A percentile compares a stretch with the other conserved stretches of the same genome.
These are phyloP conservation scores for Leptographium radiaticola DNA, from an alignment of 2,329 filamentous ascomycete species.

Conservation along the genomic window DNA sequence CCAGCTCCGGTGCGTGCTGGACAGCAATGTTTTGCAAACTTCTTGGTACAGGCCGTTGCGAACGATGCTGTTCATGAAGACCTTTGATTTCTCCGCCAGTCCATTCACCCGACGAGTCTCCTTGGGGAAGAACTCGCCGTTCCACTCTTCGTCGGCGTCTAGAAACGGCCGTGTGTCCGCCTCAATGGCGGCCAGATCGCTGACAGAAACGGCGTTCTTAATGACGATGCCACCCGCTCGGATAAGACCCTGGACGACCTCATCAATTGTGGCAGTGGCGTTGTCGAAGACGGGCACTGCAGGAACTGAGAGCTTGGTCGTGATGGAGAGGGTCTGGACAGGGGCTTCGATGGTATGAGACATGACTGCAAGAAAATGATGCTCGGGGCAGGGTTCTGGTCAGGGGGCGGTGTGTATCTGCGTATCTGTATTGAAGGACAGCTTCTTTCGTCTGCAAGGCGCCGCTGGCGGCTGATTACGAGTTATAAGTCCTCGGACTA, in stretches of 20 bases:
- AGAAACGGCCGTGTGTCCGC: not conserved
- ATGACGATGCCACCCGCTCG: not conserved
- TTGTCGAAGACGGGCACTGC: not conserved
- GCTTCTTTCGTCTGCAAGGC: not conserved
- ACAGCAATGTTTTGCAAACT: not conserved
- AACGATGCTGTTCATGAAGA: not conserved
- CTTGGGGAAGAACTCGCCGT: conserved; percentile 1
- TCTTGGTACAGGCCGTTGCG: conserved; percentile 1
- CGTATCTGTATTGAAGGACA: not conserved
- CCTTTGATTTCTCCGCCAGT: not conserved
- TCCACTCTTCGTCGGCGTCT: not conserved
- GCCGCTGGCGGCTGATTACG: not conserved
- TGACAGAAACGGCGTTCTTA: not conserved
- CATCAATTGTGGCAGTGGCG: not conserved
- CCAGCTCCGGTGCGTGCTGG: not conserved
- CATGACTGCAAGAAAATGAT: not conserved
- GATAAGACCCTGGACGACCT: not conserved
- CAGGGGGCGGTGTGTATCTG: no score
- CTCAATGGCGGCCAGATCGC: not conserved
- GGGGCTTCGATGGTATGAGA: not conserved
- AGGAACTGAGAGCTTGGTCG: not conserved
- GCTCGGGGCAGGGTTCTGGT: no score
- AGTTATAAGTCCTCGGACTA: not conserved
- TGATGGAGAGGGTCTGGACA: not conserved
- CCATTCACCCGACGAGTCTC: conserved; percentile 4